Conservation (phyloP, 805 yeast species). For the Yarrowia sp. region DNA sequence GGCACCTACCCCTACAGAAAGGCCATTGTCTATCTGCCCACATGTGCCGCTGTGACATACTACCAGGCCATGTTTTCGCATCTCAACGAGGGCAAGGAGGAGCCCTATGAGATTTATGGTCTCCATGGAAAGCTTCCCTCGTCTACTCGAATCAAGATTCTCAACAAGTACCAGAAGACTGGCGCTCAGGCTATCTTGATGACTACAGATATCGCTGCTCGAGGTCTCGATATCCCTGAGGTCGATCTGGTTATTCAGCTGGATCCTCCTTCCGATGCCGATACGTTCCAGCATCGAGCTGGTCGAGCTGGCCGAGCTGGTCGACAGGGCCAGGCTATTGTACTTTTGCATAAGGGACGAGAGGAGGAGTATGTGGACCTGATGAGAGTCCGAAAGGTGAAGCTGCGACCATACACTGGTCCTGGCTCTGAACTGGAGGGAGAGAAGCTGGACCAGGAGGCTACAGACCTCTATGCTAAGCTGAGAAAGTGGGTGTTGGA, state of each 20-base stretch:
- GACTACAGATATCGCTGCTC: constrained; percentile 98
- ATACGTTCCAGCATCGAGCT: constrained; percentile 88
- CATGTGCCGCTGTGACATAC: constrained; percentile 82
- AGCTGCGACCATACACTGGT: constrained; percentile 54
- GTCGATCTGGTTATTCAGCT: constrained; percentile 93
- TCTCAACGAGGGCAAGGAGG: constrained; percentile 54
- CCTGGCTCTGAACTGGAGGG: constrained; percentile 40
- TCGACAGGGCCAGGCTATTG: constrained; percentile 76
- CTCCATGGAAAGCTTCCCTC: constrained; percentile 92
- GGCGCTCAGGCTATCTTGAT: constrained; percentile 65
- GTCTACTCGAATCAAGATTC: constrained; percentile 75
- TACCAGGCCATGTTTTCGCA: constrained; percentile 60
- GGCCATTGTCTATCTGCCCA: constrained; percentile 90
- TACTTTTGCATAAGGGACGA: constrained; percentile 72
- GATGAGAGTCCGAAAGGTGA: constrained; percentile 73
- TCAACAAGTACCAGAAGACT: constrained; percentile 62
- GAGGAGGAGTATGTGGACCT: constrained; percentile 85
- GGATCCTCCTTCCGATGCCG: constrained; percentile 95
- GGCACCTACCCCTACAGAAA: constrained; percentile 62
- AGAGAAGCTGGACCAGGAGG: constrained; percentile 39
- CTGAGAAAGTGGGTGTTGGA: constrained; percentile 63
- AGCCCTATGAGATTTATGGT: constrained; percentile 60
- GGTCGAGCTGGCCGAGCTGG: constrained; percentile 97
- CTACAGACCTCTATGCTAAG: constrained; percentile 43
- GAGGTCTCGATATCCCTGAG: constrained; percentile 95